Base-by-base conservation (phyloP, 495 filamentous ascomycete species). In the Pyrenula massariospora region DNA sequence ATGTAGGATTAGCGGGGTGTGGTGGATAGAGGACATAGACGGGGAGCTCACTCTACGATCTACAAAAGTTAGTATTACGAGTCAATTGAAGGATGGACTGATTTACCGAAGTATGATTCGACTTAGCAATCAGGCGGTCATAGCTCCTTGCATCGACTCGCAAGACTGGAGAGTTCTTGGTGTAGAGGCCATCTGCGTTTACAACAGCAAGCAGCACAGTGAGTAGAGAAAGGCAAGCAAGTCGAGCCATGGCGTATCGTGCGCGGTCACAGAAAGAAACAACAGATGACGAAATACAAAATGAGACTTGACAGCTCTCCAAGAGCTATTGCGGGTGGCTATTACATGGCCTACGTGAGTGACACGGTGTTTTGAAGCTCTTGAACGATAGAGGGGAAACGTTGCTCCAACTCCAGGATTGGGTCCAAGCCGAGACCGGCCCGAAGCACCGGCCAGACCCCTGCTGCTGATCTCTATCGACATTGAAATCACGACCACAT, bases 71-170 rank as follows among this genome's bases (percentile, higher is more conserved):
- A 53, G 22, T 5, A 10, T 31, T 3, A 42, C 11, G 15, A 3
- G 59, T 5, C 24, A 24, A 51, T 22, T 25, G 20, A 20, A 3
- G 57, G 47, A 20, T 1, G 12, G 42, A n/a, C 54, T 49, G 36
- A 24, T 87, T 74, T 81, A 96, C 91, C 56, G 92, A 90, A 52
- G 90, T 89, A 67, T 96, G 75, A 67, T 95, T 95, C 53, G 90
- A 95, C 63, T 89, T 84, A 20, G 87, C 81, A 68, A 99, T 90
- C 59, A 95, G 75, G 57, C 81, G 79, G 69, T 89, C 84, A 69
- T 94, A 99, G 64, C 74, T 85, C 70, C 86, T 90, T n/a, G 73
- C 80, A 66, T 91, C 83, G 49, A 97, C 75, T 67, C 94, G 89
- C 22, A 96, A 65, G 49, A 99, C 94, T 12, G 88, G 84, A 1